Evolutionary conservation across 208 protist genomes (phyloP).

Genomic region (Leishmania aethiopica): DNA sequence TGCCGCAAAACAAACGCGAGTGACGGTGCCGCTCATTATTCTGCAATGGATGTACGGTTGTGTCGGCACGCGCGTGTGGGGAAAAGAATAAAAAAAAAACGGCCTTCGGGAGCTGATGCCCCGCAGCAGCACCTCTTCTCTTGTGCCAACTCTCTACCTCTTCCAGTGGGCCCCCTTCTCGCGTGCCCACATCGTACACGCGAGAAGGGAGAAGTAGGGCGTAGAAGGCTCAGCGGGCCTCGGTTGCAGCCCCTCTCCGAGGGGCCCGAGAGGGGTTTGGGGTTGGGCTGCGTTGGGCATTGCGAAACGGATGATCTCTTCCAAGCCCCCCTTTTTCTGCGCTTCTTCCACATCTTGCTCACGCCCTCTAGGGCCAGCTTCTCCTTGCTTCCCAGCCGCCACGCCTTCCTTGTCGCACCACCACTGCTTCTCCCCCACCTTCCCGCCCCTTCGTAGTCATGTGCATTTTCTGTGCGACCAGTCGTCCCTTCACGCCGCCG

Average conservation of each 20-base stretch:
- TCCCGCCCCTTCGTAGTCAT: not conserved
- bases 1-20: not conserved
- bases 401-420: not conserved
- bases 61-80: not conserved
- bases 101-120: not conserved
- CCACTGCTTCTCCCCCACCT: not conserved
- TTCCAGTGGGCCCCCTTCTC: not conserved
- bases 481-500: not conserved
- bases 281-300: not conserved
- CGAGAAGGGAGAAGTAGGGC: not conserved
- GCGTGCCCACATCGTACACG: no score
- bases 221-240: not conserved
- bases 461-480: not conserved
- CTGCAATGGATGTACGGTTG: not conserved
- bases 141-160: not conserved
- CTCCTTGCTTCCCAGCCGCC: not conserved
- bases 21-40: not conserved
- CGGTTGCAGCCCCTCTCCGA: not conserved
- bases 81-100: not conserved
- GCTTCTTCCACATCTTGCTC: not conserved
- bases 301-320: not conserved
- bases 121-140: not conserved
- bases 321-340: not conserved
- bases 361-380: not conserved
- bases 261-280: not conserved